phyloP scores from a whole-genome alignment of 805 yeast genomes.

The Suhomyces tanzawaensis region DNA sequence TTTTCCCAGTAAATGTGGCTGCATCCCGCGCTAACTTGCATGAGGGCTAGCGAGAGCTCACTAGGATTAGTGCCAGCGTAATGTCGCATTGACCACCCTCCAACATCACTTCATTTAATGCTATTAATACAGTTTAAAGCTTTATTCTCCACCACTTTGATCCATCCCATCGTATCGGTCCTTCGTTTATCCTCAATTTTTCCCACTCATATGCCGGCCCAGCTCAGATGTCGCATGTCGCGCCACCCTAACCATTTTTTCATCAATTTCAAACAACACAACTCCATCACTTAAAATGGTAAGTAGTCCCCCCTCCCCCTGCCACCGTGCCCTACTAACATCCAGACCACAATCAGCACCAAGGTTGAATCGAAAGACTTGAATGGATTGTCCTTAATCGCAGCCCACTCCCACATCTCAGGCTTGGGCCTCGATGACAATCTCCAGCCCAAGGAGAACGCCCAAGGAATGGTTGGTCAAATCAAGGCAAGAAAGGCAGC shows the following conservation, averaged over 20 bases:
- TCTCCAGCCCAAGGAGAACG: constrained; percentile 69
- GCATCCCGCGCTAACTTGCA: no score
- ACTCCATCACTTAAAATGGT: constrained; percentile 1
- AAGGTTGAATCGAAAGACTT: constrained; percentile 33
- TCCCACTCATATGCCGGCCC: no score
- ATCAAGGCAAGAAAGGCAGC: constrained; percentile 93
- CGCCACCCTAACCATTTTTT: background rate
- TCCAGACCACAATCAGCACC: constrained; percentile 27
- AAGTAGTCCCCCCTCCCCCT: background rate
- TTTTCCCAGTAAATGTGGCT: no score
- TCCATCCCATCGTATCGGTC: no score
- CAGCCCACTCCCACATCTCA: constrained; percentile 97
- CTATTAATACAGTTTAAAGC: no score
- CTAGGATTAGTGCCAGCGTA: no score
- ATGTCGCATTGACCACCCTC: no score
- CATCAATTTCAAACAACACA: constrained; percentile 1
- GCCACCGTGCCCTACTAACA: constrained; percentile 8
- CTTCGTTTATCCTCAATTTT: no score
- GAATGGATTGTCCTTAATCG: constrained; percentile 65
- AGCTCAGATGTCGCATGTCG: background rate
- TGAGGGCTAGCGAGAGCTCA: no score
- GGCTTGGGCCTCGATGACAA: constrained; percentile 96
- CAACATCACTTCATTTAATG: no score
- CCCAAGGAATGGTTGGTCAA: constrained; percentile 98
- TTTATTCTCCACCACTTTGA: no score